phyloP scores from a whole-genome alignment of 371 early-diverging fungal genomes.

The Coemansia sp. region DNA sequence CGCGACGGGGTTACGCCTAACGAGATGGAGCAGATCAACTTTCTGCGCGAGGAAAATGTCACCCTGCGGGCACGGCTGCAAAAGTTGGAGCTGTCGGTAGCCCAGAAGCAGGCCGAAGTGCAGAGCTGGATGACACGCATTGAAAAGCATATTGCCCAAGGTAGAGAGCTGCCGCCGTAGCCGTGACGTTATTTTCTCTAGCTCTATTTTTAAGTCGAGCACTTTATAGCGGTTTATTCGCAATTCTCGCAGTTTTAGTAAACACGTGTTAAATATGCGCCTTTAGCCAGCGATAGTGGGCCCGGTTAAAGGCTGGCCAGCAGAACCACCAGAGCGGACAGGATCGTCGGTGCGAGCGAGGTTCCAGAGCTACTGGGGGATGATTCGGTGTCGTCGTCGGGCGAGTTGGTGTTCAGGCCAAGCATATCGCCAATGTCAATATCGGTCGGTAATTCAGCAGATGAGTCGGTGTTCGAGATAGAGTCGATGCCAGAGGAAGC shows the following conservation, averaged over 20 bases:
- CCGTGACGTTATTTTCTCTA: no score
- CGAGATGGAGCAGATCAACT: constrained; percentile 24
- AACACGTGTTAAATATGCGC: no score
- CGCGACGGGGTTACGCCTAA: constrained; percentile 20
- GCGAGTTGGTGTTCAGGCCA: neutral
- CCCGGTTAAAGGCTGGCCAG: neutral
- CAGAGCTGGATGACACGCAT: constrained; percentile 41
- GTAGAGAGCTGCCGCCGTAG: constrained; percentile 6
- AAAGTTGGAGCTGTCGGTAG: constrained; percentile 29
- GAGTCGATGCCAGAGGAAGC: neutral
- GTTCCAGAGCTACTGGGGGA: neutral
- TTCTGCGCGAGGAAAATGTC: constrained; percentile 38
- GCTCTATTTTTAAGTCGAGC: no score
- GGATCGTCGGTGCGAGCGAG: neutral
- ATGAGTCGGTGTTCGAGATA: neutral
- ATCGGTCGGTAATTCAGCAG: neutral
- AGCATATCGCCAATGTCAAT: no score
- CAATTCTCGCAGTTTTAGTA: no score
- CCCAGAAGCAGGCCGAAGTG: constrained; percentile 41
- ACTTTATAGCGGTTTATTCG: no score
- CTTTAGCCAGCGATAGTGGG: no score
- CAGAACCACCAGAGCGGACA: neutral
- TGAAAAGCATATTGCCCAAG: constrained; percentile 24
- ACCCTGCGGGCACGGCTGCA: constrained; percentile 28
- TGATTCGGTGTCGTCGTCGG: neutral